A percentile compares a stretch with the other conserved stretches of the same genome.
Conservation (phyloP, 306 rosid genomes). For the Heteromeles arbutifolia region DNA sequence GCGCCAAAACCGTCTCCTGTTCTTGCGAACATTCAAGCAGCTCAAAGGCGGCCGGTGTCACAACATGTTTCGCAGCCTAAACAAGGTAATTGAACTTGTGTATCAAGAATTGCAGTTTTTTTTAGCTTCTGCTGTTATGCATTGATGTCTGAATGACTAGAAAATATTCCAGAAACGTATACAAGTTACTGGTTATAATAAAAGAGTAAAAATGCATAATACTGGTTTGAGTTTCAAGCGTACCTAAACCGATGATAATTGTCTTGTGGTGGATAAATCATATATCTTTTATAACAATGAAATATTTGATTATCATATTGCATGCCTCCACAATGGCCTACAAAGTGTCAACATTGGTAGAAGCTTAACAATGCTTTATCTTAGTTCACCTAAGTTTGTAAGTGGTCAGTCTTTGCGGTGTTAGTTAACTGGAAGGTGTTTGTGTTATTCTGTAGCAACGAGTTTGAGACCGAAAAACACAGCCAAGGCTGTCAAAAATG, state of each 20-base stretch:
- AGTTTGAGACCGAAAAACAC: conserved; percentile 47
- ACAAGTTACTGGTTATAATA: background rate
- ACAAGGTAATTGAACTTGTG: conserved; percentile 39
- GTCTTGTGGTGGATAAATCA: background rate
- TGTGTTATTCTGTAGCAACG: conserved; percentile 28
- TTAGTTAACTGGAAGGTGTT: conserved; percentile 7
- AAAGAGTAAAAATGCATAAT: background rate
- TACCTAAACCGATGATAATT: background rate
- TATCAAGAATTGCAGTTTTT: background rate
- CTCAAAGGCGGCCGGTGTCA: conserved; percentile 86
- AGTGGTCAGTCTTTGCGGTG: background rate
- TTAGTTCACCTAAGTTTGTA: background rate
- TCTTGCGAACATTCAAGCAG: conserved; percentile 86
- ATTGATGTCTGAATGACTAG: background rate
- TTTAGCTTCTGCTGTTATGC: background rate
- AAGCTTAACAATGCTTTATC: background rate
- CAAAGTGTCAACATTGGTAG: background rate
- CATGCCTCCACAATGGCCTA: background rate
- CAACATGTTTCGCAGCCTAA: conserved; percentile 57
- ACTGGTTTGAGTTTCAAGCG: background rate
- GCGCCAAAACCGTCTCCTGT: conserved; percentile 65
- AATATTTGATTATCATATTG: background rate
- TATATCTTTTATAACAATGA: background rate
- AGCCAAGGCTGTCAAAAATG: conserved; percentile 43
- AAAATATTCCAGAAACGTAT: background rate